Base-by-base conservation (phyloP, 2,329 filamentous ascomycete species). In the Rutstroemia sydowiana region DNA sequence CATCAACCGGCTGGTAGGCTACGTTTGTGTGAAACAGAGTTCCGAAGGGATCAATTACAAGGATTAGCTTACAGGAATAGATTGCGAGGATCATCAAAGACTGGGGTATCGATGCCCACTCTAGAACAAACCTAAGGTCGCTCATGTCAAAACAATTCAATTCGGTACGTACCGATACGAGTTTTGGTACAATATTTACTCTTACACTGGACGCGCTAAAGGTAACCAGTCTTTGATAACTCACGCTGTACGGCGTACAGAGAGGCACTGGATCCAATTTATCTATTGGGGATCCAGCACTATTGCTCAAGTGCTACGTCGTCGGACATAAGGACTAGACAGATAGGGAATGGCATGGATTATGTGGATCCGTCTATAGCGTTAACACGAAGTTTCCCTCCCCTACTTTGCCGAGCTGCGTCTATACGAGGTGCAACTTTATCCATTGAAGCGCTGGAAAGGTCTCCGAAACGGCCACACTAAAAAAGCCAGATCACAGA, bases 1-100 rank as follows among this genome's bases (percentile, higher is more conserved):
- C 42, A 37, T 45, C 48, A 45, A 23, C 26, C 31, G 13, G 53
- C 50, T 56, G 59, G 16, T 18, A 21, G 16, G 52, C 48, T 57
- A 57, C 58, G 57, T 60, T 55, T 60, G 55, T 57, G 57, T 64
- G 62, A 65, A 63, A 65, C 62, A 59, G 59, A 52, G 28, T 56
- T 60, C 59, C 60, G 57, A 61, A 50, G 32, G 23, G 57, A 61
- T 60, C 55, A 49, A 37, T 50, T 43, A 45, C 55, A 56, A 42
- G 60, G 60, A 57, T 61, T 18, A 20, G 37, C 43, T 52, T 47
- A 57, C 54, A 46, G 51, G 56, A 60, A 48, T 42, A 42, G 37
- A 47, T 51, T 41, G 31, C 45, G 13, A 48, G 43, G 49, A 51
- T 51, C 31, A 45, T 45, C 32, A 45, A 45, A 26, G 48, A 23